Conservation (phyloP, 345 rosid species). For the Hypericum androsaemum region DNA sequence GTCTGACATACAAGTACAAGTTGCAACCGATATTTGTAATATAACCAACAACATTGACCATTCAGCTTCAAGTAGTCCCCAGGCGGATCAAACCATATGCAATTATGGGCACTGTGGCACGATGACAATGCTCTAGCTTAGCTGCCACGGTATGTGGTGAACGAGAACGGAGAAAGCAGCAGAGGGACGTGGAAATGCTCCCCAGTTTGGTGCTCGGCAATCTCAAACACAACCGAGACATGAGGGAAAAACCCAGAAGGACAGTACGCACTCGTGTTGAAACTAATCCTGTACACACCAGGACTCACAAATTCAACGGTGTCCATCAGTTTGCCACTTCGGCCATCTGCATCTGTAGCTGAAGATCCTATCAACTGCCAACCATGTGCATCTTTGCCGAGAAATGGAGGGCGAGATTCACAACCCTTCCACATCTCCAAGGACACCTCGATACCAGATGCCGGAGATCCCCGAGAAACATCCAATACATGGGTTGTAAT, state of each 20-base stretch:
- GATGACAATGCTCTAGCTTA: constrained; percentile 37
- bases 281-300: constrained; percentile 73
- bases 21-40: no score
- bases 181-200: constrained; percentile 94
- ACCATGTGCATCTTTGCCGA: constrained; percentile 23
- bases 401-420: constrained; percentile 32
- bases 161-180: constrained; percentile 81
- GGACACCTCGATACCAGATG: constrained; percentile 58
- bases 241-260: constrained; percentile 75
- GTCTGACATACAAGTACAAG: no score
- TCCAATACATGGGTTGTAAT: constrained; percentile 90
- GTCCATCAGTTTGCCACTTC: constrained; percentile 69
- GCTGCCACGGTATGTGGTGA: constrained; percentile 81
- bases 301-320: constrained; percentile 53
- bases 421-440: constrained; percentile 64
- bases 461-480: constrained; percentile 75
- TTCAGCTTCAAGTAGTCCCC: no score
- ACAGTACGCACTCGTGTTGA: constrained; percentile 66
- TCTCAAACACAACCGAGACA: constrained; percentile 64
- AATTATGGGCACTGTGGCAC: no score
- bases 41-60: no score
- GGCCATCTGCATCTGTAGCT: constrained; percentile 66
- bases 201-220: constrained; percentile 51
- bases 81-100: no score
- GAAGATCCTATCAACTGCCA: constrained; percentile 65